Base-by-base conservation (phyloP, 768 basidiomycete species). In the Crepidotus variabilis region DNA sequence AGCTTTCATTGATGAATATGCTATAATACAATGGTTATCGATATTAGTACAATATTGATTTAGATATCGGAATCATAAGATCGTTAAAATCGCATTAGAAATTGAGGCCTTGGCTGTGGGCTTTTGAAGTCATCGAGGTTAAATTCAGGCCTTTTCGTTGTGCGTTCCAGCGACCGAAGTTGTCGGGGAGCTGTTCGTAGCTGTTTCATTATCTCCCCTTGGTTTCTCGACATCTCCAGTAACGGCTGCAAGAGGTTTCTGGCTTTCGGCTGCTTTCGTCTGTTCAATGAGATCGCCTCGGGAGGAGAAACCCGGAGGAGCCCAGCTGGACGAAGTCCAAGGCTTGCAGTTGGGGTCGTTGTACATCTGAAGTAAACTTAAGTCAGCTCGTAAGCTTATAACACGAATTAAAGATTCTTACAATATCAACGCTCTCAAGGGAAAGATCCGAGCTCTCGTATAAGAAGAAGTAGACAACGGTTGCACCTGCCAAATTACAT, bases 391-490 rank as follows among this genome's bases (percentile, higher is more conserved):
- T 24, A n/a, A 16, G 23, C 3, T 16, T n/a, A 1, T 3, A 54
- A 57, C 8, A 52, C 35, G 39, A 8, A 51, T 50, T 49, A n/a
- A 54, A 50, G 50, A 16, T 6, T 69, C 76, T 54, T 62, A 82
- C 79, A 63, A 71, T 69, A 62, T 88, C 80, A 46, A 89, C 84
- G 57, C 69, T 75, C 71, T 91, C 89, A 16, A 91, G 75, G 2
- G 82, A 80, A 35, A 90, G 74, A 58, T 84, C 80, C 6, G 83
- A 79, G 7, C 82, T 82, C 66, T 90, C 88, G 73, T 90, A 90
- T 1, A 91, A 76, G 83, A 88, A 90, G 65, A 88, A 76, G 67
- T 73, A 89, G 18, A 88, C 86, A 57, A 88, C 71, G 47, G 79
- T 65, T 1, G 83, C 83, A 34, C 79, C 83, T 24, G 70, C 69